Evolutionary conservation across 768 basidiomycete genomes (phyloP).

Genomic region (Auricularia auricula-judae): DNA sequence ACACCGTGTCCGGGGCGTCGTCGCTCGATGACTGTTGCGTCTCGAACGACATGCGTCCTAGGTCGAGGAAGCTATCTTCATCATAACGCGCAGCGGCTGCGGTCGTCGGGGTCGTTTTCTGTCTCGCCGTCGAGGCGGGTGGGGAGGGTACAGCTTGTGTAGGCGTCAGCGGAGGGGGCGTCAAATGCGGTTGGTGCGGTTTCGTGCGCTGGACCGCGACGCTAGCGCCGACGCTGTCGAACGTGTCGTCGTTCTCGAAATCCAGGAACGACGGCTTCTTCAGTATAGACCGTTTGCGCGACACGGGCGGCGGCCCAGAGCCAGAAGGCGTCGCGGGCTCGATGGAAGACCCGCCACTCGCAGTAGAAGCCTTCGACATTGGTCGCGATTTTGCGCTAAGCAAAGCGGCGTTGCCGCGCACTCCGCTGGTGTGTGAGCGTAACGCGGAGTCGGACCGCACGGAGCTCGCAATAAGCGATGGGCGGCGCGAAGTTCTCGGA

Average conservation of each 20-base stretch:
- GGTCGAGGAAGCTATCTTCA: constrained; percentile 30
- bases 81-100: constrained; percentile 5
- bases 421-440: neutral
- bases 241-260: constrained; percentile 33
- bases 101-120: neutral
- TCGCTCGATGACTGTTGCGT: neutral
- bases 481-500: neutral
- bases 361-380: neutral
- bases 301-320: constrained; percentile 13
- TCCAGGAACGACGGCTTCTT: constrained; percentile 65
- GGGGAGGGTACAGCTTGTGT: neutral
- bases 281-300: constrained; percentile 43
- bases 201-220: neutral
- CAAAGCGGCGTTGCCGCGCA: neutral
- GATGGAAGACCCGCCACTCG: constrained; percentile 22
- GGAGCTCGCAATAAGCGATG: neutral
- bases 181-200: neutral
- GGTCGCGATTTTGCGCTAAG: neutral
- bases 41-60: constrained; percentile 14
- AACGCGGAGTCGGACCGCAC: neutral
- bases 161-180: neutral
- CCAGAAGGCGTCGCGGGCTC: constrained; percentile 18
- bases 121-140: neutral
- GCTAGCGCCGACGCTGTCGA: neutral
- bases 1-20: neutral